phyloP scores from a whole-genome alignment of 1,139 yeast genomes.

The Taphrina communis region DNA sequence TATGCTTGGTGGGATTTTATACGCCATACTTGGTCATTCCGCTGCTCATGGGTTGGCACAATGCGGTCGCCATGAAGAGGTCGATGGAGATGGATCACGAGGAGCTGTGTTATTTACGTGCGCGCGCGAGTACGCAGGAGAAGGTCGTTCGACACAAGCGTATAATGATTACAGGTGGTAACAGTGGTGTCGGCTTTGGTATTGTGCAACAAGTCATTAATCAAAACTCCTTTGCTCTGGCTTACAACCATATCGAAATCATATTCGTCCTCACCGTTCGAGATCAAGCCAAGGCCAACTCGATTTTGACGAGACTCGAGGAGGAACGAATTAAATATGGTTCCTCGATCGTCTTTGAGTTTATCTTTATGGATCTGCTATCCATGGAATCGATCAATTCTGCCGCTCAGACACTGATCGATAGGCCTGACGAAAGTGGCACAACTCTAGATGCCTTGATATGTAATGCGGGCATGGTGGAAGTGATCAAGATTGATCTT shows the following conservation, averaged over 20 bases:
- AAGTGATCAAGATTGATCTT: constrained; percentile 87
- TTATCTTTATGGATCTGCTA: constrained; percentile 83
- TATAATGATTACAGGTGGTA: constrained; percentile 35
- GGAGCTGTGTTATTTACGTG: constrained; percentile 25
- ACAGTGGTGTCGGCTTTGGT: constrained; percentile 80
- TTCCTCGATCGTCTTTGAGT: constrained; percentile 73
- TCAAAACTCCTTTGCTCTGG: constrained; percentile 15
- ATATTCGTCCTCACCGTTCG: constrained; percentile 88
- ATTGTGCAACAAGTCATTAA: constrained; percentile 72
- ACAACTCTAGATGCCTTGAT: constrained; percentile 73
- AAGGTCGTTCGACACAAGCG: constrained; percentile 1
- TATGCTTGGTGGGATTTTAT: constrained; percentile 13
- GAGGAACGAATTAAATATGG: constrained; percentile 40
- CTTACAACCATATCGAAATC: constrained; percentile 60
- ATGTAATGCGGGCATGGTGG: constrained; percentile 89
- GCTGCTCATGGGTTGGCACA: constrained; percentile 16
- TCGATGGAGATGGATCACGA: not conserved
- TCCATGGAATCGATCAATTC: constrained; percentile 82
- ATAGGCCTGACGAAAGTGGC: constrained; percentile 59
- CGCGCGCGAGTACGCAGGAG: not conserved
- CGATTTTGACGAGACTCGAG: constrained; percentile 43
- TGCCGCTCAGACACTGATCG: constrained; percentile 69
- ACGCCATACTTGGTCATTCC: constrained; percentile 31
- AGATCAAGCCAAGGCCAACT: constrained; percentile 76
- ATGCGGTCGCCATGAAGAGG: not conserved